Evolutionary conservation across 768 basidiomycete genomes (phyloP), one percentile per base, ranked within the genome.

Genomic region (Serendipita indica): DNA sequence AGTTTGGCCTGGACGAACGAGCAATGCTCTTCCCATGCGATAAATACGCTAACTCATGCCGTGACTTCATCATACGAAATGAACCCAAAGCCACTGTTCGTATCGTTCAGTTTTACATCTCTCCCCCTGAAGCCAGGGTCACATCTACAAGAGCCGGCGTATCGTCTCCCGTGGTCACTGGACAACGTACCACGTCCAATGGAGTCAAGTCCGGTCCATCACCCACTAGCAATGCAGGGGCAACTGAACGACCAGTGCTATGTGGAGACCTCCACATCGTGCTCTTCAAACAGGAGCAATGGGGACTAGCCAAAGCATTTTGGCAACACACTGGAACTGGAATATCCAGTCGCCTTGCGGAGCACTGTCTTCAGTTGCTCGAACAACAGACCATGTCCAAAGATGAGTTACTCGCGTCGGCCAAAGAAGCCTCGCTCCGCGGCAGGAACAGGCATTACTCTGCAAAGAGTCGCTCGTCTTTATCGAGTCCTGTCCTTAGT

Each of bases 281-380:
- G 1, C 71, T 99, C 14, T 89, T 92, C 67, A 68, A 72, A 2
- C 25, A 12, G 10, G 75, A 79, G 3, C 69, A 77, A 2, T 83
- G 77, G 64, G 65, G 76, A 6, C 68, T 84, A 4, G 90, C 89
- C 5, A 94, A 88, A 67, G 78, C 90, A 68, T 97, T 93, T 70
- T 98, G 94, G 94, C 93, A 97, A 64, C 94, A 97, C 68, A 82
- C 86, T 0, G 94, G 94, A 0, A 72, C 86, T 60, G 92, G 93
- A 1, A 83, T 99, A 37, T 90, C 87, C 2, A 91, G 88, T 61
- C 82, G 94, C 4, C 71, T 86, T 18, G 91, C 91, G 3, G 90
- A 92, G 60, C 75, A 81, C 60, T 91, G 87, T 66, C 74, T 98
- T 39, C 74, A 81, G 28, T 72, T 89, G 64, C 74, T 92, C 1